Percentiles rank a stretch among this genome's conserved stretches.
Evolutionary conservation across 2,329 filamentous ascomycete species (phyloP).

Genomic region (Metarhizium rileyi): DNA sequence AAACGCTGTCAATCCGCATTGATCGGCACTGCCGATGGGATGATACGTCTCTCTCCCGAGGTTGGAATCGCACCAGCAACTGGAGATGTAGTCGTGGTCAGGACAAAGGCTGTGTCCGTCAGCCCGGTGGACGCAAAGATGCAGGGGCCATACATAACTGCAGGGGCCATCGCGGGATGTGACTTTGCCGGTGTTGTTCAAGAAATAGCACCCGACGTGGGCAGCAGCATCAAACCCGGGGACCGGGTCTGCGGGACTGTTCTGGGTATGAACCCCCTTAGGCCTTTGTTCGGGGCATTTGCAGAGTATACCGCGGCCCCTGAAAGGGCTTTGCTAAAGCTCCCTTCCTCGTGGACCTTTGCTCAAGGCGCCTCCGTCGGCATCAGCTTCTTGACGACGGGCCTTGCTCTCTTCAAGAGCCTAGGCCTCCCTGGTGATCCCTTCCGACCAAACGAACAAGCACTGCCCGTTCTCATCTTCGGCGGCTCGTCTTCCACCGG

Average conservation of each 20-base stretch:
- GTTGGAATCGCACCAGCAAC: too few relatives aligned
- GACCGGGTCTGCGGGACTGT: constrained; percentile 18
- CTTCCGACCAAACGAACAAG: too few relatives aligned
- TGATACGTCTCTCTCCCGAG: too few relatives aligned
- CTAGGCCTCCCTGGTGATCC: background rate
- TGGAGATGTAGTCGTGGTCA: too few relatives aligned
- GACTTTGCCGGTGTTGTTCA: too few relatives aligned
- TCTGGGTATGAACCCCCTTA: constrained; percentile 8
- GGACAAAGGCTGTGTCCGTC: too few relatives aligned
- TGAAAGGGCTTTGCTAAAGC: background rate
- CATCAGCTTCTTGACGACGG: background rate
- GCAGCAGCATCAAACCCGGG: constrained; percentile 10
- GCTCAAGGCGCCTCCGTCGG: background rate
- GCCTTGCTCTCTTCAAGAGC: background rate
- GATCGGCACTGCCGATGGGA: too few relatives aligned
- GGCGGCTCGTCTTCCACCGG: background rate
- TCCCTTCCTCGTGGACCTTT: background rate
- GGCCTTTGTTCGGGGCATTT: constrained; percentile 7
- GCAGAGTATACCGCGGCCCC: background rate
- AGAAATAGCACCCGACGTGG: too few relatives aligned
- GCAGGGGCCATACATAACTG: background rate
- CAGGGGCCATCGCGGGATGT: too few relatives aligned
- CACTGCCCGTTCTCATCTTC: background rate
- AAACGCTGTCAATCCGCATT: too few relatives aligned
- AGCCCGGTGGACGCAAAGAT: background rate